Conservation (phyloP, 495 filamentous ascomycete species). For the Neurospora sp. region DNA sequence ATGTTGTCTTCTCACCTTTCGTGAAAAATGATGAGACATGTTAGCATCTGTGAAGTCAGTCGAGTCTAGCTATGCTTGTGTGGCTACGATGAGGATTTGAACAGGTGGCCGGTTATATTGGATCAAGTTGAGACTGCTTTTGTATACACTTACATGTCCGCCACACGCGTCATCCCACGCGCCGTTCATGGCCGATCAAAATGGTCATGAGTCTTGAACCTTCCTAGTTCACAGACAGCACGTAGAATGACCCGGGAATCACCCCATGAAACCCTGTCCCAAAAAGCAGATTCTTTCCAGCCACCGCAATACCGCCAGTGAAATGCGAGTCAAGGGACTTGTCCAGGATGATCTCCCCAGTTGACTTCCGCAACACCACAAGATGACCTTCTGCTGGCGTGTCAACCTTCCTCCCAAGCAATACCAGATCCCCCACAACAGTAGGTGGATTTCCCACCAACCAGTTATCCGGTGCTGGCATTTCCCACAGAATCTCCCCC, state of each 20-base stretch:
- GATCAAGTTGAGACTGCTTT: background rate
- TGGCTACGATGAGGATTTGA: constrained; percentile 12
- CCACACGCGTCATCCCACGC: background rate
- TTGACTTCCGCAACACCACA: constrained; percentile 1
- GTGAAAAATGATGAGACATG: too few species aligned
- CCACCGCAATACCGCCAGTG: background rate
- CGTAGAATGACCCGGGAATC: constrained; percentile 1
- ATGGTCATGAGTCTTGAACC: constrained; percentile 9
- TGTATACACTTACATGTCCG: background rate
- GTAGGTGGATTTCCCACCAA: background rate
- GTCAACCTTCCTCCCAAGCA: background rate
- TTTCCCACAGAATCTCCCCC: constrained; percentile 11
- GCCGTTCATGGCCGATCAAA: background rate
- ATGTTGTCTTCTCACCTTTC: background rate
- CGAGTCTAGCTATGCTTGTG: too few species aligned
- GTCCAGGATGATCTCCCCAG: background rate
- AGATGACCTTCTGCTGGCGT: background rate
- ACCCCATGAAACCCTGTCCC: constrained; percentile 5
- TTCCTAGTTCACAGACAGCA: constrained; percentile 3
- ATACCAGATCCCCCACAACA: constrained; percentile 2
- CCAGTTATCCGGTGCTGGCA: background rate
- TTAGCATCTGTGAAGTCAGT: too few species aligned
- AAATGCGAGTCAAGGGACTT: background rate
- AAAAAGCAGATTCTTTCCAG: constrained; percentile 1
- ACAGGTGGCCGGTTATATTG: constrained; percentile 5